Evolutionary conservation across 2,329 filamentous ascomycete species (phyloP), one percentile per base, ranked within the genome.

Genomic region (Aspergillus clavatus): DNA sequence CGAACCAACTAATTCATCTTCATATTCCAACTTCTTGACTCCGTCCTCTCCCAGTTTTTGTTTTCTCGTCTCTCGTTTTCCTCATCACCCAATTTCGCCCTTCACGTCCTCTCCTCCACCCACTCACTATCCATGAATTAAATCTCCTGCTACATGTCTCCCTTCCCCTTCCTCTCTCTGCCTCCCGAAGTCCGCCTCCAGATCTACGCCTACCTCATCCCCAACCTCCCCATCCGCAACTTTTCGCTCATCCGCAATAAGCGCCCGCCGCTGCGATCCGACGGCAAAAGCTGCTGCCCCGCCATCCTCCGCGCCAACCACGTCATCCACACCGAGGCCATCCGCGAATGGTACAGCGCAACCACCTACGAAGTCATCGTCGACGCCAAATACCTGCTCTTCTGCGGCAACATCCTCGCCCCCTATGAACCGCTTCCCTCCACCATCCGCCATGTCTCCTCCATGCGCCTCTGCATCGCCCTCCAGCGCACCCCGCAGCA

Each of bases 281-380:
- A 40, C 38, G 38, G 38, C 11, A 7, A 40, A 28, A 11, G 18
- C 12, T 49, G 47, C 37, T 43, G 43, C 18, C 40, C 47, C 7
- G 47, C 47, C 6, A 12, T 49, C 12, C 44, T 49, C 26, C 47
- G 43, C 31, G 10, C 44, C 28, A 47, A 43, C 31, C 47, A 38
- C 24, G 40, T 38, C 26, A 43, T 49, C 40, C 21, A 49, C 38
- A 10, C 40, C 26, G 47, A 49, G 12, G 35, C 46, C 22, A 26
- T 49, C 8, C 33, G 22, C 11, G 47, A 49, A 41, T 49, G 47
- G 47, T 49, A 49, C 40, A 38, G 47, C 14, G 12, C 43, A 11
- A 40, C 44, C 14, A 12, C 40, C 7, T 49, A 49, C 40, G 43
- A 49, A 16, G 31, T 49, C 10, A 19, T 49, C 19, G 27, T 49